Base-by-base conservation (phyloP, 169 alveolate species). In the Eimeria praecox region DNA sequence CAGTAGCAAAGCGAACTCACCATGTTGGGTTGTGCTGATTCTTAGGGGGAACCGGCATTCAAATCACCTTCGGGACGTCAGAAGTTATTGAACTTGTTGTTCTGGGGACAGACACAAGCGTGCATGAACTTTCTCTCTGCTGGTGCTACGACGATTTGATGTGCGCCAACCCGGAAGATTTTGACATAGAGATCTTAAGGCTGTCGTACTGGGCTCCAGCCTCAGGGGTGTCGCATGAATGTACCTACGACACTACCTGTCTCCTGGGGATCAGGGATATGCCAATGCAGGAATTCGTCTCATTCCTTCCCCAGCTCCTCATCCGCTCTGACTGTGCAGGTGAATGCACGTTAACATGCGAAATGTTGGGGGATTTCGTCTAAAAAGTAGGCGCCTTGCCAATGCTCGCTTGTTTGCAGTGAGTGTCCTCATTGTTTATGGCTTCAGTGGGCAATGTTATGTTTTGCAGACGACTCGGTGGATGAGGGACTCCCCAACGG, bases 191-290 rank as follows among this genome's bases (percentile, higher is more conserved):
- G 46, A 35, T 93, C 33, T 24, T 71, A 30, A 22, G 52, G 77
- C n/a, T 93, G 49, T 18, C 12, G 24, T 40, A 52, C 77, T 42
- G 44, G n/a, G 64, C 78, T 20, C 96, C 96, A 18, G 82, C 54
- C 9, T 42, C 83, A 52, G 94, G 91, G 24, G 89, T 83, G 10
- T 56, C 54, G 27, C 94, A 80, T 46, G 78, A 46, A 27, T 93
- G 96, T 38, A 49, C 96, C 9, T 69, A 83, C 78, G 96, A 80
- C 46, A 62, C 87, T 27, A 62, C 66, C 27, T 93, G 96, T 38
- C 89, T 77, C 22, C 3, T 93, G 88, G 24, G 62, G 35, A 80
- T 93, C 64, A 27, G 49, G 33, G 89, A 83, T n/a, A 59, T 85
- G 30, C 85, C 93, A 9, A 56, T 27, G 42, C 16, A 12, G 52